Percentiles rank a stretch among this genome's conserved stretches.
Evolutionary conservation across 1,284 basidiomycete genomes (phyloP).

Genomic region (Malassezia yamatoensis): DNA sequence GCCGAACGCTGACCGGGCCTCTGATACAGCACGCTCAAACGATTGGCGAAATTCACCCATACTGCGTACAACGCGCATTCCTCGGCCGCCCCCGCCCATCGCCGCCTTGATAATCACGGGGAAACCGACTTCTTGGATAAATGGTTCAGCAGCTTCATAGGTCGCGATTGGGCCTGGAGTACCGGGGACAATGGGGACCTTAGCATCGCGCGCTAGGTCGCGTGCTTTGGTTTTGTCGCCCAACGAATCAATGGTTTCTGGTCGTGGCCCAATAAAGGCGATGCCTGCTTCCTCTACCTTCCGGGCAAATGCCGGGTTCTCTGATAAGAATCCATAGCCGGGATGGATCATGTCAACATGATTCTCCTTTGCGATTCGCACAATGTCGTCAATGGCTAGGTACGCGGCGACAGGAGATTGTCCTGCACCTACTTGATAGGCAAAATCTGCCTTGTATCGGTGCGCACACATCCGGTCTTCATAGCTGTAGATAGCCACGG

Average conservation of each 20-base stretch:
- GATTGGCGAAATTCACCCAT: slow-evolving; percentile 78
- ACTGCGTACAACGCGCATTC: slow-evolving; percentile 94
- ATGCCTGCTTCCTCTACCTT: slow-evolving; percentile 96
- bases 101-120: slow-evolving; percentile 91
- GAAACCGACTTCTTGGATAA: slow-evolving; percentile 91
- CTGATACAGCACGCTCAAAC: slow-evolving; percentile 85
- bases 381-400: slow-evolving; percentile 93
- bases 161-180: slow-evolving; percentile 82
- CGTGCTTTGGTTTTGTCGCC: slow-evolving; percentile 96
- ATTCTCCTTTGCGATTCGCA: slow-evolving; percentile 61
- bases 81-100: slow-evolving; percentile 95
- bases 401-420: slow-evolving; percentile 92
- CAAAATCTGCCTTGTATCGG: slow-evolving; percentile 97
- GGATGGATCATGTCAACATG: slow-evolving; percentile 96
- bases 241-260: slow-evolving; percentile 91
- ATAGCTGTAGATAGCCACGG: slow-evolving; percentile 93
- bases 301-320: slow-evolving; percentile 88
- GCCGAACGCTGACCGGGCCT: slow-evolving; percentile 91
- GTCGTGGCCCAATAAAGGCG: slow-evolving; percentile 89
- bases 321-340: slow-evolving; percentile 85
- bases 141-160: slow-evolving; percentile 72
- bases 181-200: slow-evolving; percentile 90
- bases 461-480: slow-evolving; percentile 96
- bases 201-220: slow-evolving; percentile 39
- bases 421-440: slow-evolving; percentile 93